Evolutionary conservation across 257 asterid genomes (phyloP), one percentile per base, ranked within the genome.

Genomic region (Nyctanthes arbortristis): DNA sequence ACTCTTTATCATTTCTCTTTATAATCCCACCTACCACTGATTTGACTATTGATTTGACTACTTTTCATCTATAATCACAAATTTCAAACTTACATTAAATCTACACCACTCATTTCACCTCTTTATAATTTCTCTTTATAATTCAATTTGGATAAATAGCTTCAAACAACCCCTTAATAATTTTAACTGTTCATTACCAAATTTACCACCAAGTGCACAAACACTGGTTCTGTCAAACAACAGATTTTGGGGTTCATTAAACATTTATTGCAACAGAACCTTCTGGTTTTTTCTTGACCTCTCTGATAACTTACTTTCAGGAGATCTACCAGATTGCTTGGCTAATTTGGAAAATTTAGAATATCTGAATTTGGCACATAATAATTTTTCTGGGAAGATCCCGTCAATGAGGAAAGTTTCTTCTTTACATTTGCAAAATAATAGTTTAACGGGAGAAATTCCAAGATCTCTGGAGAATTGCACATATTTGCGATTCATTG

Each of bases 401-500:
- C 77, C 67, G 7, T 24, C 16, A 6, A 57, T 52, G 29, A 28
- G 22, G 3, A 28, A 16, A 7, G 54, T 57, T 18, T 1, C 32
- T 1, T 14, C 33, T 35, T 39, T 77, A 52, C 13, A 39, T 29
- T 32, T 77, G 31, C 22, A 34, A 1, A 45, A 66, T 45, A 77
- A 71, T 32, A 66, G 36, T 29, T 40, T 77, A 10, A 13, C 45
- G 6, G 74, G 74, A 22, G 71, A 30, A 18, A n/a, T 77, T 33
- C 77, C 81, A 5, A 16, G 16, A 24, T 77, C 77, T 3, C 7
- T 76, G 70, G 34, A 27, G 13, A 70, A 76, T 24, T 76, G 64
- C 14, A 60, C 36, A 10, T 7, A 5, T 4, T 52, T 77, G 32
- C 4, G 8, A 0, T 12, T 71, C 25, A 40, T 71, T 49, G 65